phyloP scores from a whole-genome alignment of 169 alveolate genomes.

The Amoebophrya sp. region DNA sequence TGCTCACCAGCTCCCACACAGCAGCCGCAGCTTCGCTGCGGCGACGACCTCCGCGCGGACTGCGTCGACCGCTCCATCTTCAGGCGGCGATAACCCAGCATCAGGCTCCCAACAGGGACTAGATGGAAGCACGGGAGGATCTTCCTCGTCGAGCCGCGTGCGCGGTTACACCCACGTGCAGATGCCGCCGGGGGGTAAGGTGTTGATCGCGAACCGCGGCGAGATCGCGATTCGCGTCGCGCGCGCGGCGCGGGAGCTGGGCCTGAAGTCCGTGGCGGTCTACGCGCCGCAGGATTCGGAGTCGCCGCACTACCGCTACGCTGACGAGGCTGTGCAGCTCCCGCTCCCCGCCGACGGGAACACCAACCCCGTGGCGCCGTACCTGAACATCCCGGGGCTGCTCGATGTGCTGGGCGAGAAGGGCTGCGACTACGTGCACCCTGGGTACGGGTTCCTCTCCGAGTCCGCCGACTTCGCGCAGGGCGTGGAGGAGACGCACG shows the following conservation, averaged over 20 bases:
- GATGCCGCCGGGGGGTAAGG: conserved; percentile 12
- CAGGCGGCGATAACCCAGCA: too few relatives aligned
- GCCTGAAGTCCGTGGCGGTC: conserved; percentile 54
- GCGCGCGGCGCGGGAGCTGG: conserved; percentile 49
- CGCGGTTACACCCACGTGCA: not conserved
- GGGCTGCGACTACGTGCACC: not conserved
- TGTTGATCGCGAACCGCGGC: conserved; percentile 70
- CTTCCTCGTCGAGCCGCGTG: too few relatives aligned
- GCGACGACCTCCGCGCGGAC: too few relatives aligned
- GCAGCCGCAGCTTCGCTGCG: too few relatives aligned
- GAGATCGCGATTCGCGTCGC: conserved; percentile 64
- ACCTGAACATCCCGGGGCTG: not conserved
- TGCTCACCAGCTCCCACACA: too few relatives aligned
- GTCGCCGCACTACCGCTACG: conserved; percentile 8
- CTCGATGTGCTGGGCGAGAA: not conserved
- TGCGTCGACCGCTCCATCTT: too few relatives aligned
- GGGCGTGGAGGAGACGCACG: conserved; percentile 34
- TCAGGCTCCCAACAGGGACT: too few relatives aligned
- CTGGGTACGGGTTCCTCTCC: conserved; percentile 67
- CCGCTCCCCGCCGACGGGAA: not conserved
- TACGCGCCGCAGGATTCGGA: conserved; percentile 42
- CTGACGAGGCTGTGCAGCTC: not conserved
- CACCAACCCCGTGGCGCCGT: not conserved
- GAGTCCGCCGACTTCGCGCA: conserved; percentile 59
- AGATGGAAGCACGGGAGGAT: too few relatives aligned